These are phyloP conservation scores for Dacryopinax spathularia DNA, from an alignment of 768 basidiomycete genomes.

Conservation along the genomic window DNA sequence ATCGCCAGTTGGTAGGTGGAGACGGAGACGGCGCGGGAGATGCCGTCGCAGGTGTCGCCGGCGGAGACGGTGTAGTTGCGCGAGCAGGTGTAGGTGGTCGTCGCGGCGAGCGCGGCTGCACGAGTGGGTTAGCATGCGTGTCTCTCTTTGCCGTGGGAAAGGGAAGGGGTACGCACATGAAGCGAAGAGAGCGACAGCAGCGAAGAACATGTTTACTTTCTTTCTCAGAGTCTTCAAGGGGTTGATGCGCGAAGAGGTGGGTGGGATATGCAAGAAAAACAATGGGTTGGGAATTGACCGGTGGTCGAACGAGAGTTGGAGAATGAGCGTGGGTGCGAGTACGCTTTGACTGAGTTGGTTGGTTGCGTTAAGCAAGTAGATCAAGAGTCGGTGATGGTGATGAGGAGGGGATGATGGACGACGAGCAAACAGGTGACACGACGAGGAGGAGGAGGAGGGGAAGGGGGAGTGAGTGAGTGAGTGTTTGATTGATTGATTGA, in stretches of 20 bases:
- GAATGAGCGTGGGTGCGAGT: slow-evolving; percentile 12
- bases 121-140: not conserved
- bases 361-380: not conserved
- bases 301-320: slow-evolving; percentile 27
- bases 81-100: slow-evolving; percentile 31
- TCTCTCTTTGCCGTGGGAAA: not conserved
- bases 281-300: slow-evolving; percentile 23
- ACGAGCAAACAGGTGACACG: slow-evolving; percentile 15
- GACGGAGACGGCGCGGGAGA: slow-evolving; percentile 45
- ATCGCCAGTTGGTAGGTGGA: slow-evolving; percentile 63
- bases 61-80: slow-evolving; percentile 43
- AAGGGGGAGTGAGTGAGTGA: no score
- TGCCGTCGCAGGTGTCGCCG: slow-evolving; percentile 53
- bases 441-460: slow-evolving; percentile 6
- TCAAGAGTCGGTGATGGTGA: not conserved
- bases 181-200: slow-evolving; percentile 35
- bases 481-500: no score
- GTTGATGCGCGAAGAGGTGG: not conserved
- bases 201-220: slow-evolving; percentile 18
- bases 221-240: slow-evolving; percentile 5
- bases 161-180: slow-evolving; percentile 26
- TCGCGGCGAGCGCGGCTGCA: not conserved
- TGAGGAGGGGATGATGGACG: not conserved
- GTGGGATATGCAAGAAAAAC: not conserved
- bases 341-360: not conserved